These are phyloP conservation scores for Fusarium sp. DNA, from an alignment of 2,329 filamentous ascomycete species.

Conservation along the genomic window DNA sequence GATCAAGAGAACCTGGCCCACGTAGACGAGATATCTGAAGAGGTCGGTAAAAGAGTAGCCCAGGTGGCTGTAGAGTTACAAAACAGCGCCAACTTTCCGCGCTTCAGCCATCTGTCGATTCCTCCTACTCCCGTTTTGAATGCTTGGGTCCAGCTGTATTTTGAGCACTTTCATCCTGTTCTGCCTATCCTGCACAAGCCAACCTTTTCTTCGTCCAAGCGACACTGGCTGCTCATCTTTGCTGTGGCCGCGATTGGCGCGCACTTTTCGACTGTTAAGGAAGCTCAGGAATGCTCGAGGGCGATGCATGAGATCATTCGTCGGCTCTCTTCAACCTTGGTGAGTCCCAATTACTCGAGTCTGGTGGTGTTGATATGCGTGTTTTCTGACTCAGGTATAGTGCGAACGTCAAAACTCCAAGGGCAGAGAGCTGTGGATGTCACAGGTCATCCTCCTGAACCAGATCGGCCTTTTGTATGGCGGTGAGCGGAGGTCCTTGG, in stretches of 20 bases:
- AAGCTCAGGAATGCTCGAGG: conserved; percentile 1
- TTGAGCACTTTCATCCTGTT: conserved; percentile 11
- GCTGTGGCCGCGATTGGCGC: conserved; percentile 8
- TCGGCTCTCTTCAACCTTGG: conserved; percentile 2
- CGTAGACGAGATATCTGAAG: not conserved
- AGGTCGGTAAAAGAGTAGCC: not conserved
- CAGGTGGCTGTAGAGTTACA: conserved; percentile 3
- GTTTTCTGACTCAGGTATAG: not conserved
- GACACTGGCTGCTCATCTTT: conserved; percentile 13
- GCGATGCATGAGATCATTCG: conserved; percentile 13
- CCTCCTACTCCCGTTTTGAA: conserved; percentile 4
- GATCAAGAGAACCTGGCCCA: conserved; percentile 11
- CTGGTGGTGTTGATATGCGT: too few relatives aligned
- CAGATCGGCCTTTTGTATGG: conserved; percentile 12
- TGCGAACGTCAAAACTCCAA: conserved; percentile 9
- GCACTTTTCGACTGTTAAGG: conserved; percentile 6
- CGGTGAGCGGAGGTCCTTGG: conserved; percentile 8
- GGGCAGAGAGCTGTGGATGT: conserved; percentile 13
- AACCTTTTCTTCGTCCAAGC: conserved; percentile 1
- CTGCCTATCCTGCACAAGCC: conserved; percentile 11
- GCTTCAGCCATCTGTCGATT: conserved; percentile 8
- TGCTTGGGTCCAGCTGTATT: conserved; percentile 7
- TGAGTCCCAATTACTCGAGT: not conserved
- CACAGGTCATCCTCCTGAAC: conserved; percentile 5
- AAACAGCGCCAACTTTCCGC: not conserved